A percentile compares a stretch with the other conserved stretches of the same genome.
These are phyloP conservation scores for Microcyclosporella mali DNA, from an alignment of 2,329 filamentous ascomycete species.

Conservation along the genomic window DNA sequence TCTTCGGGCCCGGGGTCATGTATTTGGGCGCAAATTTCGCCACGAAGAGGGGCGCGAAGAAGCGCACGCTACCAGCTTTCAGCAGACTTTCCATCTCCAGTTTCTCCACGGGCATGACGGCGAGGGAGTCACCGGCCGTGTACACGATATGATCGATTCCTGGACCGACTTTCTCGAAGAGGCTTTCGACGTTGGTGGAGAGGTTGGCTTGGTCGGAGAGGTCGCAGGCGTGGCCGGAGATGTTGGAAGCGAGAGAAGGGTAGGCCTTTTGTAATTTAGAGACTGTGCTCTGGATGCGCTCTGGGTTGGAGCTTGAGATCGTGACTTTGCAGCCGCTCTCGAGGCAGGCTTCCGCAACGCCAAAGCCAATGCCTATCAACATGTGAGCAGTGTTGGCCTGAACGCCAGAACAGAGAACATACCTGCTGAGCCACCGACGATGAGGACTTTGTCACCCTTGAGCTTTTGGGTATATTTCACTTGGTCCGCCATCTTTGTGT, in stretches of 20 bases:
- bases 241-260: constrained; percentile 34
- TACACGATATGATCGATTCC: constrained; percentile 52
- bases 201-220: constrained; percentile 43
- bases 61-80: constrained; percentile 45
- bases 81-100: constrained; percentile 37
- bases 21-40: constrained; percentile 46
- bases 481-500: constrained; percentile 32
- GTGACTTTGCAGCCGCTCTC: constrained; percentile 52
- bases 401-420: not conserved
- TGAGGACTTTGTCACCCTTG: constrained; percentile 44
- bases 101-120: constrained; percentile 36
- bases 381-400: not conserved
- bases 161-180: constrained; percentile 37
- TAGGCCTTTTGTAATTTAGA: constrained; percentile 40
- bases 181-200: constrained; percentile 42
- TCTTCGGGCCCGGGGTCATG: constrained; percentile 37
- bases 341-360: constrained; percentile 53
- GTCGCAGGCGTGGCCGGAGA: constrained; percentile 44
- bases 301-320: constrained; percentile 53
- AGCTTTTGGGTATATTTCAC: constrained; percentile 47
- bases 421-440: constrained; percentile 54
- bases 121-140: constrained; percentile 49
- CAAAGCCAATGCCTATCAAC: constrained; percentile 54
- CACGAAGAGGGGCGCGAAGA: constrained; percentile 47
- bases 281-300: constrained; percentile 46